These are phyloP conservation scores for Globomyces sp. DNA, from an alignment of 371 early-diverging fungal genomes.

Conservation along the genomic window DNA sequence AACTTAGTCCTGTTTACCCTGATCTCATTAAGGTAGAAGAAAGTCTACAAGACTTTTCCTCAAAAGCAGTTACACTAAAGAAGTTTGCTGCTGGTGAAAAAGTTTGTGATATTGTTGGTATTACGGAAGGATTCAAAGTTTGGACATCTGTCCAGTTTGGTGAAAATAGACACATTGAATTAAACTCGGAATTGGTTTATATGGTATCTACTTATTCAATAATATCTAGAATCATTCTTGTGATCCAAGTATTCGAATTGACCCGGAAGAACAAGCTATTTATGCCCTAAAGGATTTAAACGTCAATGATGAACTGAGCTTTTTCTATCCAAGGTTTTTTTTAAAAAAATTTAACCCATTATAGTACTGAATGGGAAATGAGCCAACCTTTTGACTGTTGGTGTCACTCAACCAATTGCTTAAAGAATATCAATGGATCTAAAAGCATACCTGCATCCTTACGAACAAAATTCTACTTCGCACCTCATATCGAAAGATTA, in stretches of 20 bases:
- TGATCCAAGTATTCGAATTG: constrained; percentile 60
- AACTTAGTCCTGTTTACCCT: background rate
- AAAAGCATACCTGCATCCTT: background rate
- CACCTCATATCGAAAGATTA: too few species aligned
- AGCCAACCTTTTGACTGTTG: constrained; percentile 80
- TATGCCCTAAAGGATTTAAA: constrained; percentile 52
- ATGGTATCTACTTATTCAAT: constrained; percentile 21
- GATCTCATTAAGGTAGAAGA: background rate
- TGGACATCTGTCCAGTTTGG: constrained; percentile 69
- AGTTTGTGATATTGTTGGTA: background rate
- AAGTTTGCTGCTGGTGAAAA: background rate
- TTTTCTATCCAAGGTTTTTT: constrained; percentile 65
- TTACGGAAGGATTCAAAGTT: constrained; percentile 39
- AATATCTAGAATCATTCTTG: constrained; percentile 46
- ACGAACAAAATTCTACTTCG: too few species aligned
- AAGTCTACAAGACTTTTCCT: constrained; percentile 1
- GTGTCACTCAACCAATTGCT: constrained; percentile 57
- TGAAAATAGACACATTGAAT: constrained; percentile 62
- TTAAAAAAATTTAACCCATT: too few species aligned
- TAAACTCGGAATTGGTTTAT: constrained; percentile 62
- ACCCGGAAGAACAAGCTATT: constrained; percentile 52
- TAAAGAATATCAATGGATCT: background rate
- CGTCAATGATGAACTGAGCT: constrained; percentile 67
- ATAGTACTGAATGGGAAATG: constrained; percentile 80
- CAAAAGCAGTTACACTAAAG: constrained; percentile 7